These are phyloP conservation scores for Tillandsia leiboldiana DNA, from an alignment of 176 grass and related monocot genomes.

Conservation along the genomic window DNA sequence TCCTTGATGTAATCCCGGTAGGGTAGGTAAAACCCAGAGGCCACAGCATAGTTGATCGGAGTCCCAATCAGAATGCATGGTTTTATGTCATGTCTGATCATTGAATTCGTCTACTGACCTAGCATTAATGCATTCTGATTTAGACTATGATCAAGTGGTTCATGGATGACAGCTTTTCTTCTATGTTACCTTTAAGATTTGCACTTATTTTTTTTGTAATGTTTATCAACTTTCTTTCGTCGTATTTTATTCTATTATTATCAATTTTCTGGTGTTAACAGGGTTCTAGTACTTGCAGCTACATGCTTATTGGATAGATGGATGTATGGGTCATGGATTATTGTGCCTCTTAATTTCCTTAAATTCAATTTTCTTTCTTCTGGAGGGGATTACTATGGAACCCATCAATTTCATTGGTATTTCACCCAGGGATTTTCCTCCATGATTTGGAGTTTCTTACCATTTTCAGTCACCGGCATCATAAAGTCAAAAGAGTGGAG, in stretches of 20 bases:
- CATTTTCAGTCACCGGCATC: constrained; percentile 50
- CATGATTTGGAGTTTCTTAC: constrained; percentile 84
- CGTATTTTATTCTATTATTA: constrained; percentile 1
- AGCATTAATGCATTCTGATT: no score
- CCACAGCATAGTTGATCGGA: not conserved
- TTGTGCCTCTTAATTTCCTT: constrained; percentile 91
- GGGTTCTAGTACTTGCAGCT: constrained; percentile 50
- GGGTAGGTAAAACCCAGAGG: constrained; percentile 52
- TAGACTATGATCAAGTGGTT: no score
- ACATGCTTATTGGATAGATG: constrained; percentile 65
- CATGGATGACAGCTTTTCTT: no score
- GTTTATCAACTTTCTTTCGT: not conserved
- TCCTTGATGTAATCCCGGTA: constrained; percentile 59
- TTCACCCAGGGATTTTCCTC: constrained; percentile 89
- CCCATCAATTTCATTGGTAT: constrained; percentile 83
- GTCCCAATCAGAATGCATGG: no score
- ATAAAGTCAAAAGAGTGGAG: constrained; percentile 63
- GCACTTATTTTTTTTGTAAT: not conserved
- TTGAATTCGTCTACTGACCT: no score
- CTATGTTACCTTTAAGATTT: not conserved
- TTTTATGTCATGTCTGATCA: no score
- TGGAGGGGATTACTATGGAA: constrained; percentile 89
- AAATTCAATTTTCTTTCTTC: constrained; percentile 92
- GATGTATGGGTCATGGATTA: constrained; percentile 60
- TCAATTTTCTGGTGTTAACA: constrained; percentile 24